These are phyloP conservation scores for Fusarium poae DNA, from an alignment of 2,329 filamentous ascomycete species.

Conservation along the genomic window DNA sequence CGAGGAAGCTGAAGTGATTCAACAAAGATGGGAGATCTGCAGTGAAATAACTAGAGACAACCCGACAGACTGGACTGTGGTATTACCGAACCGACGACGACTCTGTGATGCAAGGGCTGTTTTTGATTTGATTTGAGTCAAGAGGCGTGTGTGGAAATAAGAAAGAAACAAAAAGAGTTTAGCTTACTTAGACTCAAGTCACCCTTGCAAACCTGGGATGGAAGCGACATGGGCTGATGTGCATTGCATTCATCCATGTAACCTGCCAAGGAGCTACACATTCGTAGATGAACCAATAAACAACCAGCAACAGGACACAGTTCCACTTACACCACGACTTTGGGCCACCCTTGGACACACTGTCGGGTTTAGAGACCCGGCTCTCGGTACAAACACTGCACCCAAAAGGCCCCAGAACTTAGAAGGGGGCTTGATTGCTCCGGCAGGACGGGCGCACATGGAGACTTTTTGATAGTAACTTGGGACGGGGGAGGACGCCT, in stretches of 20 bases:
- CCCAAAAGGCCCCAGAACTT: constrained; percentile 9
- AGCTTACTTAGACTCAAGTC: constrained; percentile 13
- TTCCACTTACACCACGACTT: constrained; percentile 38
- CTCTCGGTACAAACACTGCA: constrained; percentile 42
- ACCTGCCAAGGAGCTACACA: not conserved
- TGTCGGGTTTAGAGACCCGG: constrained; percentile 44
- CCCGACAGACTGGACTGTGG: constrained; percentile 32
- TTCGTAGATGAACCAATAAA: constrained; percentile 19
- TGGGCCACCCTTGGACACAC: constrained; percentile 39
- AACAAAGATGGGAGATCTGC: constrained; percentile 4
- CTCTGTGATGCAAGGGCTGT: constrained; percentile 27
- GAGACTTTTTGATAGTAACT: not conserved
- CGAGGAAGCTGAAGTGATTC: not conserved
- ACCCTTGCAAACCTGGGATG: constrained; percentile 5
- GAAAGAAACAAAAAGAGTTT: constrained; percentile 9
- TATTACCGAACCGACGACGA: constrained; percentile 26
- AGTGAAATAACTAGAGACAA: constrained; percentile 9
- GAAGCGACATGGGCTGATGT: constrained; percentile 31
- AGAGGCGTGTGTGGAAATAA: constrained; percentile 27
- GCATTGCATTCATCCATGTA: constrained; percentile 27
- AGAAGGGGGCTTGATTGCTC: constrained; percentile 34
- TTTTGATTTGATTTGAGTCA: constrained; percentile 1
- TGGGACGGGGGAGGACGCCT: constrained; percentile 2
- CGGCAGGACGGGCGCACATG: constrained; percentile 31
- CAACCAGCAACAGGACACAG: constrained; percentile 14